These are phyloP conservation scores for Talaromyces sp. DNA, from an alignment of 2,329 filamentous ascomycete species.

Conservation along the genomic window DNA sequence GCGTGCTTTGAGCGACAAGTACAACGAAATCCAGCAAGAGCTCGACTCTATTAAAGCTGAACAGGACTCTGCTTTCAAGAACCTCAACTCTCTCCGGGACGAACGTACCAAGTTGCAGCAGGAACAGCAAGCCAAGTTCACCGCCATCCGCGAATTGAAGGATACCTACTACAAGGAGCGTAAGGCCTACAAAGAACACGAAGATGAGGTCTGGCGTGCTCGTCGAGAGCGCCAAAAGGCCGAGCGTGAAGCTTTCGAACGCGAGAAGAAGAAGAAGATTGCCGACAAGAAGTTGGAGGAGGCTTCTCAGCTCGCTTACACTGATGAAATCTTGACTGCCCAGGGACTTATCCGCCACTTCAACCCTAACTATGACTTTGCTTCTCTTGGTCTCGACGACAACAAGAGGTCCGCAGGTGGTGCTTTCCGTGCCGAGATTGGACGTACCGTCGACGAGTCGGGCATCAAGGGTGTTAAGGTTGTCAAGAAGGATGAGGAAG, in stretches of 20 bases:
- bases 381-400: slow-evolving; percentile 53
- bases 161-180: slow-evolving; percentile 80
- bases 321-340: slow-evolving; percentile 86
- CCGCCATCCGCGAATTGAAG: slow-evolving; percentile 79
- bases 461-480: slow-evolving; percentile 81
- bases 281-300: slow-evolving; percentile 55
- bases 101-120: slow-evolving; percentile 79
- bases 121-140: slow-evolving; percentile 83
- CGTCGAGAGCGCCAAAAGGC: slow-evolving; percentile 73
- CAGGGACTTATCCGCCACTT: slow-evolving; percentile 88
- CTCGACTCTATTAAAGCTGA: slow-evolving; percentile 86
- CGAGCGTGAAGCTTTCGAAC: slow-evolving; percentile 62
- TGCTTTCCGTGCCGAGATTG: slow-evolving; percentile 73
- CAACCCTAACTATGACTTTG: slow-evolving; percentile 73
- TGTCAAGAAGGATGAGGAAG: slow-evolving; percentile 83
- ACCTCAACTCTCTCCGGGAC: slow-evolving; percentile 76
- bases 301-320: slow-evolving; percentile 71
- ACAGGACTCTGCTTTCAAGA: slow-evolving; percentile 88
- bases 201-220: slow-evolving; percentile 76
- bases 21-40: slow-evolving; percentile 80
- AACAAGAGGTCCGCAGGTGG: slow-evolving; percentile 52
- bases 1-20: slow-evolving; percentile 82
- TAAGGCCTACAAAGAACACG: slow-evolving; percentile 78
- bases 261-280: slow-evolving; percentile 51
- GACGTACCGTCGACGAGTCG: slow-evolving; percentile 80